These are phyloP conservation scores for Puccinia polysora DNA, from an alignment of 1,284 basidiomycete genomes.

Conservation along the genomic window DNA sequence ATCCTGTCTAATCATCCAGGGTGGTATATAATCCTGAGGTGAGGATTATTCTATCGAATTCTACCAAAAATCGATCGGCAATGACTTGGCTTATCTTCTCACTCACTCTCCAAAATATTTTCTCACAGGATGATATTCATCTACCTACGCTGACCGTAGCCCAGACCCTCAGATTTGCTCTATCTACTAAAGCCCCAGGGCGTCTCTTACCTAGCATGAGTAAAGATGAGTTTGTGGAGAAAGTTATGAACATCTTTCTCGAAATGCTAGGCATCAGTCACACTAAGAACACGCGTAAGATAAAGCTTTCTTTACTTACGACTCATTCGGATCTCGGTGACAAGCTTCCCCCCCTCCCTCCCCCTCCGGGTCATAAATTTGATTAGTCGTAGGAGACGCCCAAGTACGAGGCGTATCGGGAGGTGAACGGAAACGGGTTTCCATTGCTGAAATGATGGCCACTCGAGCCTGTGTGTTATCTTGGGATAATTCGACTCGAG, in stretches of 20 bases:
- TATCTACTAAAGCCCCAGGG: slow-evolving; percentile 58
- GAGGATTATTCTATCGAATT: not conserved
- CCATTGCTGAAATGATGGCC: slow-evolving; percentile 61
- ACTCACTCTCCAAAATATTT: not conserved
- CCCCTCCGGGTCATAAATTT: slow-evolving; percentile 51
- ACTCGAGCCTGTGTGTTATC: slow-evolving; percentile 57
- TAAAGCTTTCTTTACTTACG: not conserved
- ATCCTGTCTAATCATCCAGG: not conserved
- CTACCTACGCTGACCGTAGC: slow-evolving; percentile 62
- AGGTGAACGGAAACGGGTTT: slow-evolving; percentile 61
- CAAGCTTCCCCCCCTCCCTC: not conserved
- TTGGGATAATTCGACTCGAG: slow-evolving; percentile 63
- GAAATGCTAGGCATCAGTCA: slow-evolving; percentile 56
- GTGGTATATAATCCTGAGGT: slow-evolving; percentile 45
- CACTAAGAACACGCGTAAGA: slow-evolving; percentile 56
- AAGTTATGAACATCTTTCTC: slow-evolving; percentile 59
- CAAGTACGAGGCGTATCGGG: slow-evolving; percentile 62
- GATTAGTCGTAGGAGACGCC: slow-evolving; percentile 57
- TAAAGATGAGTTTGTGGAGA: slow-evolving; percentile 56
- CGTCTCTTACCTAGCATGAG: slow-evolving; percentile 58
- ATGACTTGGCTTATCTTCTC: too few species aligned
- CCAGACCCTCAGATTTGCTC: slow-evolving; percentile 60
- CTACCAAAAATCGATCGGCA: too few species aligned
- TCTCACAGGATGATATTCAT: slow-evolving; percentile 61
- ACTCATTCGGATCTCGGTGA: not conserved